Evolutionary conservation across 2,329 filamentous ascomycete species (phyloP), one percentile per base, ranked within the genome.

Genomic region (Golovinomyces cichoracearum): DNA sequence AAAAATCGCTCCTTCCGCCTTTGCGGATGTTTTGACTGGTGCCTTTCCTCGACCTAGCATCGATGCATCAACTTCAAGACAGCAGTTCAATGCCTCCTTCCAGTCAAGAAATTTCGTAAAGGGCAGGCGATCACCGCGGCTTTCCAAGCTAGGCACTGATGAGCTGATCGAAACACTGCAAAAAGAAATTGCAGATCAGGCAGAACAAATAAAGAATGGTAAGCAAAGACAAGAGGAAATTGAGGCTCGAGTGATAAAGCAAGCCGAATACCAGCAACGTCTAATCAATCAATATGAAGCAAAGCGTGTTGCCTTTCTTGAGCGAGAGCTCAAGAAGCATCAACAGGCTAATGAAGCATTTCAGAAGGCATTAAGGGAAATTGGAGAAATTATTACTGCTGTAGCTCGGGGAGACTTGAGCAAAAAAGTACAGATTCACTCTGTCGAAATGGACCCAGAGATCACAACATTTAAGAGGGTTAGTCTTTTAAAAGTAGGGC

Each of bases 281-380:
- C 81, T 83, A 27, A 76, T 93, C 49, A 79, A 80, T 56, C 74
- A 80, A 53, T 79, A 93, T 48, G 85, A 93, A 63, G 76, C 81
- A 54, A 78, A 85, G 63, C 85, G 90, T 56, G 88, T 95, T 54
- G 80, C 83, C 48, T 78, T 83, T 31, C 71, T 95, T 37, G 88
- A 95, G 66, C 76, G 88, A 51, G 90, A 98, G 64, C 71, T 98
- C 51, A 85, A 82, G 69, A 95, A 95, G 66, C 86, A 94, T 61
- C 86, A 93, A 62, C 90, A 94, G 65, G 90, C 92, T 61, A 98
- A 98, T 64, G 78, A 93, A 64, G 92, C 90, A 57, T 98, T 95
- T 72, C 86, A 95, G 62, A 95, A 95, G 65, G 90, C 90, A 10
- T 68, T 98, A 29, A 77, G 86, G 54, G 90, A 98, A 63, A 95